Percentiles rank a stretch among this genome's conserved stretches.
These are phyloP conservation scores for Rubus parviflorus DNA, from an alignment of 306 rosid species.

Conservation along the genomic window DNA sequence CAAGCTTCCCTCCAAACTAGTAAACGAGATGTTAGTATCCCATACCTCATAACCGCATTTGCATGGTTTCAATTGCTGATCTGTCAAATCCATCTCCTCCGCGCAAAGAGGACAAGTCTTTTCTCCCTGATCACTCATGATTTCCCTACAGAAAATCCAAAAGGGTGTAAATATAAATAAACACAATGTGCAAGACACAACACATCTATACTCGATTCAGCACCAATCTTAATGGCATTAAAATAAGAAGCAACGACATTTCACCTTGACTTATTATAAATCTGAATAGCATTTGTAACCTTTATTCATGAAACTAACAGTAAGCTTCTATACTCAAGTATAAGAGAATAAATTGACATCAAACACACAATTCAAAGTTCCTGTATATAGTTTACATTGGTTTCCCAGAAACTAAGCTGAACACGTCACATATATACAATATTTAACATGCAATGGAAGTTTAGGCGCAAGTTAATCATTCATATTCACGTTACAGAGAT, in stretches of 20 bases:
- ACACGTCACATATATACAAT: not conserved
- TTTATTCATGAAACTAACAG: not conserved
- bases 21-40: not conserved
- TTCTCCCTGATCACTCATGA: conserved; percentile 96
- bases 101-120: conserved; percentile 98
- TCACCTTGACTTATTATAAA: not conserved
- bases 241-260: not conserved
- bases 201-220: not conserved
- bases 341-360: not conserved
- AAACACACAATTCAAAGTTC: not conserved
- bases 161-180: conserved; percentile 13
- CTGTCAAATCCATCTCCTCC: conserved; percentile 99
- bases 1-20: not conserved
- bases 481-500: conserved; percentile 4
- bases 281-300: too few species aligned
- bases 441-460: conserved; percentile 4
- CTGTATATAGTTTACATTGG: not conserved
- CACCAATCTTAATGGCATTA: not conserved
- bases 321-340: not conserved
- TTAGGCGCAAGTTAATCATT: conserved; percentile 1
- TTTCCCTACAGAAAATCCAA: conserved; percentile 38
- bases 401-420: not conserved
- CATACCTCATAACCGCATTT: conserved; percentile 91
- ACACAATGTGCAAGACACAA: not conserved
- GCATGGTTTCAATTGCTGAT: conserved; percentile 98